A percentile compares a stretch with the other conserved stretches of the same genome.
Evolutionary conservation across 768 basidiomycete species (phyloP).

Genomic region (Steccherinum ochraceum): DNA sequence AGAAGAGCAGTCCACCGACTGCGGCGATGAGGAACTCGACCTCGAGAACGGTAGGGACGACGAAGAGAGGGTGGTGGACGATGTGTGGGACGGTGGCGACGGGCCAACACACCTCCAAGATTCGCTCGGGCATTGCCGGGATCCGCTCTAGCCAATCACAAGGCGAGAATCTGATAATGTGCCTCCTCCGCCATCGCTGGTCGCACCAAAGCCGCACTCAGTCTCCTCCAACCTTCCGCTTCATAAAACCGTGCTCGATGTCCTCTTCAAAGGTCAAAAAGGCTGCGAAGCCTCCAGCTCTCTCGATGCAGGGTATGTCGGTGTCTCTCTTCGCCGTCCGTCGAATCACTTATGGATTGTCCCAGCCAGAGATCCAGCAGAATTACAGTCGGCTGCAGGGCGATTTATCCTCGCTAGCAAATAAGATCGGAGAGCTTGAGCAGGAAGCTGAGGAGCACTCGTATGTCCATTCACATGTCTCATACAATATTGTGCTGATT

Average conservation of each 20-base stretch:
- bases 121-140: slow-evolving; percentile 22
- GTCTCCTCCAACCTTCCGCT: not conserved
- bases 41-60: slow-evolving; percentile 4
- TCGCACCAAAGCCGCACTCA: not conserved
- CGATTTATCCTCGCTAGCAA: slow-evolving; percentile 86
- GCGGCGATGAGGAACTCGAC: slow-evolving; percentile 32
- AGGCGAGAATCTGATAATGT: slow-evolving; percentile 16
- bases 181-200: not conserved
- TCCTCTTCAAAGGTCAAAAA: slow-evolving; percentile 60
- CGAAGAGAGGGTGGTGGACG: slow-evolving; percentile 17
- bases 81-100: slow-evolving; percentile 16
- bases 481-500: not conserved
- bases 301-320: slow-evolving; percentile 69
- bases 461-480: slow-evolving; percentile 47
- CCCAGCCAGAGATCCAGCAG: slow-evolving; percentile 75
- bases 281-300: slow-evolving; percentile 42
- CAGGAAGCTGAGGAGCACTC: slow-evolving; percentile 93
- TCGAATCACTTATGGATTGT: not conserved
- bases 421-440: slow-evolving; percentile 95
- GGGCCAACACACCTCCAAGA: slow-evolving; percentile 19
- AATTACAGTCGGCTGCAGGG: slow-evolving; percentile 77
- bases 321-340: not conserved
- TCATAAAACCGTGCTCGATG: slow-evolving; percentile 36
- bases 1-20: slow-evolving; percentile 10
- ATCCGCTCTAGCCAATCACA: slow-evolving; percentile 40